Percentiles rank a stretch among this genome's conserved stretches.
phyloP scores from a whole-genome alignment of 2,329 filamentous ascomycete species.

The Raffaelea ambrosiae region DNA sequence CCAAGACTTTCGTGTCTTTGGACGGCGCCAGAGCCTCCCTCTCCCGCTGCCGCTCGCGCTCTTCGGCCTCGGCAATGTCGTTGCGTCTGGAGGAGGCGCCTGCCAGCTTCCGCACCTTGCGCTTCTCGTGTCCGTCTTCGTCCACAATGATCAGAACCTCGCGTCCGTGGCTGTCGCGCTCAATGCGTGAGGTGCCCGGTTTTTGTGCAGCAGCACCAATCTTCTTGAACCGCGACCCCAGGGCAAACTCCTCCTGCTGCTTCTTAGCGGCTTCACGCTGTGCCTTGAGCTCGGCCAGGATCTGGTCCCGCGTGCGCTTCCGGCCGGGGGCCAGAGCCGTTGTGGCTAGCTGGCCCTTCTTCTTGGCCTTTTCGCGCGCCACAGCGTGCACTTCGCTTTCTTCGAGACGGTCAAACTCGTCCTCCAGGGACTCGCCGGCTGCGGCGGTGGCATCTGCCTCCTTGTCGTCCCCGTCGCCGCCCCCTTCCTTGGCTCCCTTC shows the following conservation, averaged over 20 bases:
- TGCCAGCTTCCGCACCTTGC: conserved; percentile 51
- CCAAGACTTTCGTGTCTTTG: conserved; percentile 48
- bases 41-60: conserved; percentile 26
- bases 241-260: conserved; percentile 37
- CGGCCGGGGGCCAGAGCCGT: conserved; percentile 43
- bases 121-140: conserved; percentile 57
- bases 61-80: background rate
- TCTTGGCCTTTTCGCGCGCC: conserved; percentile 42
- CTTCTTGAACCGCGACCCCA: conserved; percentile 57
- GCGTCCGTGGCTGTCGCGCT: conserved; percentile 50
- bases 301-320: conserved; percentile 58
- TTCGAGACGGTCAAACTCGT: conserved; percentile 54
- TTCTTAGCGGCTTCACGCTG: conserved; percentile 51
- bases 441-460: conserved; percentile 12
- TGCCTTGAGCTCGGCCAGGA: conserved; percentile 58
- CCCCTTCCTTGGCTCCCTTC: conserved; percentile 21
- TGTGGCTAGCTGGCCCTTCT: conserved; percentile 54
- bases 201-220: conserved; percentile 44
- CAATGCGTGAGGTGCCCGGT: conserved; percentile 45
- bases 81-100: too few species aligned
- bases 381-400: conserved; percentile 45
- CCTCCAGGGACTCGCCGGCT: conserved; percentile 46
- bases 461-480: conserved; percentile 19
- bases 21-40: conserved; percentile 34
- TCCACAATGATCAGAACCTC: conserved; percentile 59